phyloP scores from a whole-genome alignment of 139 green algal species.

The Limnomonas spitsbergensis region DNA sequence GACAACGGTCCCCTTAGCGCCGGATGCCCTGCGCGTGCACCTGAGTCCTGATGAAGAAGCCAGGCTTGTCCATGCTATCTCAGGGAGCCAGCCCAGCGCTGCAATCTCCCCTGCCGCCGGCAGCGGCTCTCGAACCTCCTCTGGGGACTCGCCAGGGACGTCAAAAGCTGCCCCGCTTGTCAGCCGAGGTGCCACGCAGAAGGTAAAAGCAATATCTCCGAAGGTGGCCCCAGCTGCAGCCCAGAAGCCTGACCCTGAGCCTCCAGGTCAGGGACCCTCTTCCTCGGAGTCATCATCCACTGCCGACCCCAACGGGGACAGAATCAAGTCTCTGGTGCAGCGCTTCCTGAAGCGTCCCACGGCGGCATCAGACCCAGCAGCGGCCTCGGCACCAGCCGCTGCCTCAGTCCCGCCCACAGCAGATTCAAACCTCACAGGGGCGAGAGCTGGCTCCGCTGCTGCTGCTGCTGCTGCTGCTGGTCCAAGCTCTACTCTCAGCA shows the following conservation, averaged over 20 bases:
- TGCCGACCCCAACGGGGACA: not conserved
- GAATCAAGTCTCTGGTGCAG: slow-evolving; percentile 1
- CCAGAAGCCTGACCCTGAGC: no score
- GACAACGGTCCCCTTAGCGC: no score
- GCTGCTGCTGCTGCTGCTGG: not conserved
- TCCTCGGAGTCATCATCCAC: no score
- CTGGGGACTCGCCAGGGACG: no score
- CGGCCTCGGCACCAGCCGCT: not conserved
- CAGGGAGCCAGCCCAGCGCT: not conserved
- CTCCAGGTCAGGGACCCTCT: no score
- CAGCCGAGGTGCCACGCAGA: no score
- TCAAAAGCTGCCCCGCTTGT: no score
- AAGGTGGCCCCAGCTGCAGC: no score
- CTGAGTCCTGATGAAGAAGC: slow-evolving; percentile 6
- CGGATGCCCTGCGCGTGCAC: not conserved
- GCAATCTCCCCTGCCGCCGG: no score
- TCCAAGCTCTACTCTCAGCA: not conserved
- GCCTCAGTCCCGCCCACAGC: no score
- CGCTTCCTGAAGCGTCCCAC: not conserved
- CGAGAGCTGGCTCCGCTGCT: not conserved
- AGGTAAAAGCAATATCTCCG: no score
- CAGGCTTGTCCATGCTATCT: not conserved
- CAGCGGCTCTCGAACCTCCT: no score
- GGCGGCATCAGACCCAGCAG: not conserved
- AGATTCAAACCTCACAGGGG: not conserved